Conservation (phyloP, 306 rosid genomes). For the Oemleria cerasiformis region DNA sequence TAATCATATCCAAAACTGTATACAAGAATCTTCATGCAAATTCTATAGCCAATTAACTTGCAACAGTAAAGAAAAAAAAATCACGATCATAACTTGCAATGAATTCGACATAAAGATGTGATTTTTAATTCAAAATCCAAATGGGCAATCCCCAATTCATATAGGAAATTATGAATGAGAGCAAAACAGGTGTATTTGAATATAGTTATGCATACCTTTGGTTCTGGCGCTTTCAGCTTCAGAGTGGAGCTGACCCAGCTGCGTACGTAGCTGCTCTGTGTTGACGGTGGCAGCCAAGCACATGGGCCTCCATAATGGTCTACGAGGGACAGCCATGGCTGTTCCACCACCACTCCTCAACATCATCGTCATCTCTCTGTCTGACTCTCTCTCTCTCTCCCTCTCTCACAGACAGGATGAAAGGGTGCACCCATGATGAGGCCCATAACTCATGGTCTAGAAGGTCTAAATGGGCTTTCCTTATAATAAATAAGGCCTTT, state of each 20-base stretch:
- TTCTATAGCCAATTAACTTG: neutral
- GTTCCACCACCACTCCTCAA: conserved; percentile 31
- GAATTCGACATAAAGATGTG: neutral
- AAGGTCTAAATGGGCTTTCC: neutral
- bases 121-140: neutral
- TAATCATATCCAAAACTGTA: neutral
- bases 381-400: conserved; percentile 21
- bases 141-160: neutral
- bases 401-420: neutral
- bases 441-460: neutral
- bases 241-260: conserved; percentile 68
- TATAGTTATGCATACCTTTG: conserved; percentile 52
- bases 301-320: conserved; percentile 30
- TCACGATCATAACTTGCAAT: neutral
- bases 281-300: conserved; percentile 46
- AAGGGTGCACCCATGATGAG: neutral
- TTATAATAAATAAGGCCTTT: neutral
- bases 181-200: neutral
- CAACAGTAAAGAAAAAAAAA: neutral
- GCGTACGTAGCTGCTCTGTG: conserved; percentile 60
- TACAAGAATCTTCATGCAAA: neutral
- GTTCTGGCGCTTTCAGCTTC: conserved; percentile 63
- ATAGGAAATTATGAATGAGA: neutral
- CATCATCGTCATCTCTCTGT: conserved; percentile 25
- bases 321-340: conserved; percentile 38